Evolutionary conservation across 169 alveolate genomes (phyloP).

Genomic region (Eimeria falciformis): DNA sequence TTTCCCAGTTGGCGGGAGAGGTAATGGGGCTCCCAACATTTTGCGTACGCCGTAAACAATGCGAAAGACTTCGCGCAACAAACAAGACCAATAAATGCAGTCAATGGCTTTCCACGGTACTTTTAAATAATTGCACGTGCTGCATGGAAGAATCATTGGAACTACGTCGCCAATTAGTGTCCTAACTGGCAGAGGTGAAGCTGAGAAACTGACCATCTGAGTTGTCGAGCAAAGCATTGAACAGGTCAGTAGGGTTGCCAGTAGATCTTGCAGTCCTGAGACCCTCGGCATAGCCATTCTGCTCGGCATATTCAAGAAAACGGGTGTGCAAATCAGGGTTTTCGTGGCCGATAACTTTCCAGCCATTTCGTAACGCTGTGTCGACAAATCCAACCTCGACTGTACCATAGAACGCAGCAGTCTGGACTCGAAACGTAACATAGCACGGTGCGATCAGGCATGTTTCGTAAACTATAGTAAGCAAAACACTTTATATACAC

Average conservation of each 20-base stretch:
- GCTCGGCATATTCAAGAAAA: slow-evolving; percentile 34
- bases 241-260: slow-evolving; percentile 29
- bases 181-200: neutral
- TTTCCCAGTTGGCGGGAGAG: neutral
- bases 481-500: neutral
- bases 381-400: slow-evolving; percentile 64
- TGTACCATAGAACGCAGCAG: neutral
- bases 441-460: neutral
- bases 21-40: slow-evolving; percentile 42
- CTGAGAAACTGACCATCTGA: slow-evolving; percentile 37
- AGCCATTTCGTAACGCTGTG: neutral
- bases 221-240: neutral
- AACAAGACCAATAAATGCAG: neutral
- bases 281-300: slow-evolving; percentile 39
- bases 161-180: neutral
- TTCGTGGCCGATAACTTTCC: slow-evolving; percentile 11
- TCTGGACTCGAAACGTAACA: neutral
- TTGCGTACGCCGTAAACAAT: neutral
- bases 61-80: slow-evolving; percentile 39
- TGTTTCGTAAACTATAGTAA: neutral
- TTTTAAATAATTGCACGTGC: neutral
- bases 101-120: neutral
- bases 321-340: slow-evolving; percentile 23
- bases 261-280: slow-evolving; percentile 45
- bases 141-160: neutral